A percentile compares a stretch with the other conserved stretches of the same genome.
Conservation (phyloP, 106 monocot genomes). For the Chionographis japonica region DNA sequence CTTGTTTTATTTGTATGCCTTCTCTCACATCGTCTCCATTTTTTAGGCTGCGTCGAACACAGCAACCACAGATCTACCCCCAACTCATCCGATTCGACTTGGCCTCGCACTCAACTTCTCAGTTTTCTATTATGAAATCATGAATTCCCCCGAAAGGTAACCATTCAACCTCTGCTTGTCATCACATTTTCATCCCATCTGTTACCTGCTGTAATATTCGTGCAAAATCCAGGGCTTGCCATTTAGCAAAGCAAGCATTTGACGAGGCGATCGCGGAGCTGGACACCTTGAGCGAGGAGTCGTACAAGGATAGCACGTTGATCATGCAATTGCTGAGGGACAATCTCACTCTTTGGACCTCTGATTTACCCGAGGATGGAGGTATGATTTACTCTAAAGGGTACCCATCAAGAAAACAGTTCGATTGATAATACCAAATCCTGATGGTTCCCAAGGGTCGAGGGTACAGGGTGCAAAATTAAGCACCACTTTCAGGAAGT, state of each 20-base stretch:
- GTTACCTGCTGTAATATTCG: neutral
- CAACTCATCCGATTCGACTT: constrained; percentile 42
- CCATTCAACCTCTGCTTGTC: neutral
- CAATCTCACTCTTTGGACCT: constrained; percentile 41
- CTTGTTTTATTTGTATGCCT: neutral
- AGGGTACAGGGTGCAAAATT: too few species aligned
- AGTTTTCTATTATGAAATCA: constrained; percentile 40
- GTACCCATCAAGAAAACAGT: too few species aligned
- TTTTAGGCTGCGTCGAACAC: constrained; percentile 29
- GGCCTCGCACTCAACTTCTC: constrained; percentile 45
- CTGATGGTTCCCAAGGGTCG: too few species aligned
- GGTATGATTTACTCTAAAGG: constrained; percentile 6
- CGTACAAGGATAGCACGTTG: constrained; percentile 43
- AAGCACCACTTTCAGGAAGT: too few species aligned
- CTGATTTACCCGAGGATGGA: constrained; percentile 47
- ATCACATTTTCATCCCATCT: neutral
- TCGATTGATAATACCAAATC: too few species aligned
- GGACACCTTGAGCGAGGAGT: constrained; percentile 42
- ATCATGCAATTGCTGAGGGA: constrained; percentile 47
- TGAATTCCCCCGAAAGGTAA: constrained; percentile 39
- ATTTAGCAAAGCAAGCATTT: constrained; percentile 42
- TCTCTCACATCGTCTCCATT: neutral
- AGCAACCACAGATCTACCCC: constrained; percentile 25
- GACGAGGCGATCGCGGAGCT: constrained; percentile 46
- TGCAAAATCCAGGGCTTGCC: constrained; percentile 26